phyloP scores from a whole-genome alignment of 1,284 basidiomycete genomes.

The Ganoderma leucocontextum region DNA sequence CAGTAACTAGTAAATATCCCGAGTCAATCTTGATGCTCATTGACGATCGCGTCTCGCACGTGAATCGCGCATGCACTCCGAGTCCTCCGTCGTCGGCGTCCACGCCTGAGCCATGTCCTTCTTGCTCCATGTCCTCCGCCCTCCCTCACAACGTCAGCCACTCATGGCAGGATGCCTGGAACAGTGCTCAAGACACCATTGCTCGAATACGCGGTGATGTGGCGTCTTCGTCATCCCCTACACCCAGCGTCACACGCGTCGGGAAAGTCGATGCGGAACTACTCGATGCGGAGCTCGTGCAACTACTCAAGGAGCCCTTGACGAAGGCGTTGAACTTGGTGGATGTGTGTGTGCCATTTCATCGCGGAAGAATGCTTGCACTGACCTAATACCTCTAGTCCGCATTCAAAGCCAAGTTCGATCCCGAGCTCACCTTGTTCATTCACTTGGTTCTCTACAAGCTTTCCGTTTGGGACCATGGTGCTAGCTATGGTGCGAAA shows the following conservation, averaged over 20 bases:
- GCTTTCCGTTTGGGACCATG: conserved; percentile 82
- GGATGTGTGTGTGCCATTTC: conserved; percentile 60
- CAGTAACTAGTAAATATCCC: neutral
- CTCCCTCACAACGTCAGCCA: conserved; percentile 27
- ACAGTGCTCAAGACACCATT: conserved; percentile 62
- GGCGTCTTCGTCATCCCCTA: conserved; percentile 39
- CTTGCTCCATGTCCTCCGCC: conserved; percentile 33
- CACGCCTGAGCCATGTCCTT: conserved; percentile 26
- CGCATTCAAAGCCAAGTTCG: conserved; percentile 70
- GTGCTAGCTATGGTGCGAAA: conserved; percentile 90
- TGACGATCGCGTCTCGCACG: conserved; percentile 28
- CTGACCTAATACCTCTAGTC: conserved; percentile 49
- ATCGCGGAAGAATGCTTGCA: neutral
- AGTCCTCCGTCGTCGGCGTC: conserved; percentile 17
- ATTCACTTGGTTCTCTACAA: conserved; percentile 86
- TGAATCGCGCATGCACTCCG: conserved; percentile 20
- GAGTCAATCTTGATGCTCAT: conserved; percentile 33
- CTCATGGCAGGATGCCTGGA: conserved; percentile 71
- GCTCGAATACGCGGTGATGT: conserved; percentile 54
- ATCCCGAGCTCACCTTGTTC: conserved; percentile 84
- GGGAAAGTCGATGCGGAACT: conserved; percentile 94
- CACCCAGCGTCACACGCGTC: conserved; percentile 75
- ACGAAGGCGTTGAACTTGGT: conserved; percentile 76
- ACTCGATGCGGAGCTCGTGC: conserved; percentile 90
- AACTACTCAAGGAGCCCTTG: conserved; percentile 87